Base-by-base conservation (phyloP, 2,329 filamentous ascomycete species). In the Cladosporium oxysporum region DNA sequence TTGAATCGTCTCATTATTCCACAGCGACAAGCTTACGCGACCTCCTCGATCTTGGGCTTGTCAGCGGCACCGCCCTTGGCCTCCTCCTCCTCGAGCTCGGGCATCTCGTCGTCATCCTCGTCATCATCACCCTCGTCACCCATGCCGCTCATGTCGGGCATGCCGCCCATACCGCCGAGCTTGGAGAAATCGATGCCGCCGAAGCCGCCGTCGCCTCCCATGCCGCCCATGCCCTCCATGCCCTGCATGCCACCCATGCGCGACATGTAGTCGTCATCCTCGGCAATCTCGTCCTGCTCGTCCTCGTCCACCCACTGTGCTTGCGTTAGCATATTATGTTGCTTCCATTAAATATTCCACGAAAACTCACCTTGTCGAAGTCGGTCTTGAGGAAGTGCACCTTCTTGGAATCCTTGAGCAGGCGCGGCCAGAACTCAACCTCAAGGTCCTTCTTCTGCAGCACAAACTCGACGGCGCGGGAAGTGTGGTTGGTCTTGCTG, bases 301-400 rank as follows among this genome's bases (percentile, higher is more conserved):
- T 99, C 93, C 87, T 97, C 92, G 73, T 97, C 93, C 75, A 97
- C 91, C 93, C 93, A 97, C 87, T 89, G 67, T 33, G 33, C 65
- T 53, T 26, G 35, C 11, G 35, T 23, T n/a, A 33, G 28, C 18
- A 55, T 18, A 7, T 55, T 16, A 2, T 29, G 1, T 28, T 31
- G 16, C 8, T 29, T 5, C 31, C 28, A 29, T 12, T 10, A 21
- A 33, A 21, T 21, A 16, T n/a, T 31, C 21, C 50, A 21, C n/a
- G 29, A 60, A n/a, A 29, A 73, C 84, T 67, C 78, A 90, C 88
- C 90, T 97, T 97, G 84, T 97, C 93, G 75, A 99, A 99, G 83
- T 99, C 91, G 71, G 95, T 98, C 90, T 97, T 97, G 76, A 99
- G 82, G 87, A 93, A 99, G 83, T 98, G 95, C 64, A 91, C 83